Conservation (phyloP, 2,329 filamentous ascomycete species). For the Ceratocystis cacaofunesta region DNA sequence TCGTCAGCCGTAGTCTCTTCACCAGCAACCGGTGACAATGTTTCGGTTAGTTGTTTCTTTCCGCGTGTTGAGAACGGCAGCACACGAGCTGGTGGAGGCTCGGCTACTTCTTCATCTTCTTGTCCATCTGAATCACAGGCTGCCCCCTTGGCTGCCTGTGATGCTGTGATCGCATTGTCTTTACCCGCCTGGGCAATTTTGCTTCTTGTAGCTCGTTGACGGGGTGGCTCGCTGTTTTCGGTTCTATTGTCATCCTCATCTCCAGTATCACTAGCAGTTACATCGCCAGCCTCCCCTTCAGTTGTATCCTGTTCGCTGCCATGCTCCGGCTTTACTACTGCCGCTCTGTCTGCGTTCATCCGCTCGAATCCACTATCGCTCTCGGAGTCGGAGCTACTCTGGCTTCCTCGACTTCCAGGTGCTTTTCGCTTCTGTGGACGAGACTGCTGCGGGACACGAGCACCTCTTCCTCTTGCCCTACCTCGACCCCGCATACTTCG, state of each 20-base stretch:
- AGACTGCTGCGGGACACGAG: slow-evolving; percentile 24
- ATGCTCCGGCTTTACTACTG: slow-evolving; percentile 17
- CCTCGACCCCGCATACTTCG: not conserved
- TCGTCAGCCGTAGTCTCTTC: slow-evolving; percentile 7
- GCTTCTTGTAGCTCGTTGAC: slow-evolving; percentile 17
- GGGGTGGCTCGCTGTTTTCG: not conserved
- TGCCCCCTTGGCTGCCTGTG: not conserved
- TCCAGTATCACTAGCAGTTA: slow-evolving; percentile 27
- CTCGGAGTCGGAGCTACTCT: slow-evolving; percentile 26
- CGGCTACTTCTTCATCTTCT: slow-evolving; percentile 18
- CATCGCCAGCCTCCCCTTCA: slow-evolving; percentile 27
- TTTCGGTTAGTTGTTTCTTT: slow-evolving; percentile 20
- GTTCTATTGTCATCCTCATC: slow-evolving; percentile 28
- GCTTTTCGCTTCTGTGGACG: slow-evolving; percentile 38
- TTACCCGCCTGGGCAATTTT: not conserved
- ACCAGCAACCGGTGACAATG: slow-evolving; percentile 30
- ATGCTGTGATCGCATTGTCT: not conserved
- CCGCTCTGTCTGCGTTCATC: slow-evolving; percentile 34
- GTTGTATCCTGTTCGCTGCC: slow-evolving; percentile 24
- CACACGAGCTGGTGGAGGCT: slow-evolving; percentile 26
- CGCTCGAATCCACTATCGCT: slow-evolving; percentile 27
- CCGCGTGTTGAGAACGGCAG: slow-evolving; percentile 32
- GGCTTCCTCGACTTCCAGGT: slow-evolving; percentile 25
- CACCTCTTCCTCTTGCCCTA: slow-evolving; percentile 5
- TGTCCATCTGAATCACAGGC: not conserved